Conservation (phyloP, 495 filamentous ascomycete genomes). For the Daldinia childiae region DNA sequence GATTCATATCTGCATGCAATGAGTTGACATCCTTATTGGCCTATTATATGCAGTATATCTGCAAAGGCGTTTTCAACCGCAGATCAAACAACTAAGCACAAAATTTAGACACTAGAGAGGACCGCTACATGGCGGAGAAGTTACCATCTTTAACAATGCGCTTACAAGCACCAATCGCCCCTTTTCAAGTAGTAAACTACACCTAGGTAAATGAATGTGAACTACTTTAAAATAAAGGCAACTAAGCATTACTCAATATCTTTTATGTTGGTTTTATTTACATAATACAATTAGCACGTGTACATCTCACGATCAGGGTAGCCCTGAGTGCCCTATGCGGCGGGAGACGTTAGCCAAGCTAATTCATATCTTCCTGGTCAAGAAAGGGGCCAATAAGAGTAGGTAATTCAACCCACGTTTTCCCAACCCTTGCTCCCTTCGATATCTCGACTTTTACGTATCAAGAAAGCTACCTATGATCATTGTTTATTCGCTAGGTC, state of each 20-base stretch:
- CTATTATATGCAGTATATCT: constrained; percentile 2
- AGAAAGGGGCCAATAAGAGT: constrained; percentile 25
- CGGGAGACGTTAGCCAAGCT: background rate
- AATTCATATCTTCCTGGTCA: background rate
- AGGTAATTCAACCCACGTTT: constrained; percentile 28
- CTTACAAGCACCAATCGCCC: background rate
- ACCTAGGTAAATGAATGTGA: background rate
- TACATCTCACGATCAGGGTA: background rate
- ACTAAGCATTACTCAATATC: background rate
- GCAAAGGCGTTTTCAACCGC: background rate
- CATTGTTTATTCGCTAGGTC: constrained; percentile 6
- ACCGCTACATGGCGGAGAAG: background rate
- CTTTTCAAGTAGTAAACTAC: background rate
- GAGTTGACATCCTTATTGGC: background rate
- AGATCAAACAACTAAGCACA: background rate
- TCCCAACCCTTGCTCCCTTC: constrained; percentile 2
- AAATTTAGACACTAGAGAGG: background rate
- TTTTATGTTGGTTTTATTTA: background rate
- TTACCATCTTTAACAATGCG: background rate
- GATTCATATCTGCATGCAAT: constrained; percentile 15
- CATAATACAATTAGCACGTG: background rate
- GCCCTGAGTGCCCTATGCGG: background rate
- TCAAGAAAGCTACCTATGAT: background rate
- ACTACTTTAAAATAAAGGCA: background rate
- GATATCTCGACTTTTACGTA: constrained; percentile 1